These are phyloP conservation scores for Monosporascus sp. DNA, from an alignment of 2,329 filamentous ascomycete species.

Conservation along the genomic window DNA sequence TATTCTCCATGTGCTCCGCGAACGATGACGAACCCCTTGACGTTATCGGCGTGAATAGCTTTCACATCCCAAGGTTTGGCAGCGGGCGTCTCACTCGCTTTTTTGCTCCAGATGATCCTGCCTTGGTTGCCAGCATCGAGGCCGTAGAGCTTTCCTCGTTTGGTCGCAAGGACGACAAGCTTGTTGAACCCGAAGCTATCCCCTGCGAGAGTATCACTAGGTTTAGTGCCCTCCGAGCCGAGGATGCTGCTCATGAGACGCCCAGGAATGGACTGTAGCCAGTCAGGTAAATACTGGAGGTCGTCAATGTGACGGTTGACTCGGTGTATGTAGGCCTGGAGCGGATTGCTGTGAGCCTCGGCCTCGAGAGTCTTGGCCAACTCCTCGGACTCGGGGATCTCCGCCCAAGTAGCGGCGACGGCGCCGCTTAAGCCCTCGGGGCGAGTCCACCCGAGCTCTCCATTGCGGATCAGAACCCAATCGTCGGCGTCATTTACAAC, in stretches of 20 bases:
- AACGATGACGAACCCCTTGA: conserved; percentile 50
- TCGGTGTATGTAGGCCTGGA: conserved; percentile 82
- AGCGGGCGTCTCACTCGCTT: conserved; percentile 52
- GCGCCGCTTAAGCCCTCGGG: conserved; percentile 76
- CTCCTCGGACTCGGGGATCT: conserved; percentile 66
- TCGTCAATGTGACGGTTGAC: conserved; percentile 77
- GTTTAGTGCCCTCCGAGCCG: conserved; percentile 45
- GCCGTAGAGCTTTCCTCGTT: conserved; percentile 72
- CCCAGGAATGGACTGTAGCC: conserved; percentile 62
- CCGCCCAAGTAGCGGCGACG: conserved; percentile 75
- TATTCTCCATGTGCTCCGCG: conserved; percentile 58
- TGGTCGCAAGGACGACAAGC: conserved; percentile 73
- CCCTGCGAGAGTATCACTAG: conserved; percentile 45
- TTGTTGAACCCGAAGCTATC: conserved; percentile 89
- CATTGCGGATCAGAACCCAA: conserved; percentile 81
- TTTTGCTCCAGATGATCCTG: conserved; percentile 68
- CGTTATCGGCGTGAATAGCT: conserved; percentile 59
- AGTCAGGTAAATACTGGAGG: conserved; percentile 69
- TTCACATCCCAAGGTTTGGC: conserved; percentile 61
- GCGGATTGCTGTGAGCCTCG: conserved; percentile 76
- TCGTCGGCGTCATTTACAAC: conserved; percentile 63
- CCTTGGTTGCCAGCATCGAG: conserved; percentile 73
- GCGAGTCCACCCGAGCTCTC: conserved; percentile 72
- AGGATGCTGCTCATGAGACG: conserved; percentile 62
- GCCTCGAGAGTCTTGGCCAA: conserved; percentile 77